Conservation (phyloP, 2,329 filamentous ascomycete genomes). For the Fusarium xyrophilum region DNA sequence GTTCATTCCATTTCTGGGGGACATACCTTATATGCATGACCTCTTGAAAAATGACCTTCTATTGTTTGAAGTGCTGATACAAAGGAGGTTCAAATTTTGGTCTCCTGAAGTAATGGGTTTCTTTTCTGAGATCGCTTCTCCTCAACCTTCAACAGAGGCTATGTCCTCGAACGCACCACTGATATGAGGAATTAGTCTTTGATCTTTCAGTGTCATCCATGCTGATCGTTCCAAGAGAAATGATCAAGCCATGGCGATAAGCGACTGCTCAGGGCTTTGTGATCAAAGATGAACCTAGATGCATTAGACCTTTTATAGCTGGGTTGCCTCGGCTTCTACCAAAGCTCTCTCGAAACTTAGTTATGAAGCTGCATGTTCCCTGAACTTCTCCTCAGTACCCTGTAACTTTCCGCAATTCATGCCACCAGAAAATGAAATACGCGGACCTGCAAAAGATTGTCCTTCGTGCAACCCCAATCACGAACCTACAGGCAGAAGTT, state of each 20-base stretch:
- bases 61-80: neutral
- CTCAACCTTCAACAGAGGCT: neutral
- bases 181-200: neutral
- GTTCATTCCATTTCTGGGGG: neutral
- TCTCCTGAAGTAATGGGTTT: neutral
- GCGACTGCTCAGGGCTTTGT: neutral
- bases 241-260: neutral
- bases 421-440: too few species aligned
- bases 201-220: neutral
- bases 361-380: too few species aligned
- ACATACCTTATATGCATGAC: neutral
- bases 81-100: neutral
- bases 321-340: too few species aligned
- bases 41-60: neutral
- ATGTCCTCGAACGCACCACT: neutral
- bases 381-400: too few species aligned
- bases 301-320: too few species aligned
- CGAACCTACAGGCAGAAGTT: too few species aligned
- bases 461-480: too few species aligned
- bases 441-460: too few species aligned
- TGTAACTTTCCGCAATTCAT: too few species aligned
- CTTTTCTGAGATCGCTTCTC: neutral
- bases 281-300: too few species aligned
- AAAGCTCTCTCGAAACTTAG: neutral
- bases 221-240: neutral